Percentiles rank a stretch among this genome's conserved stretches.
Conservation (phyloP, 1,139 yeast genomes). For the Scheffersomyces cryptocercus region DNA sequence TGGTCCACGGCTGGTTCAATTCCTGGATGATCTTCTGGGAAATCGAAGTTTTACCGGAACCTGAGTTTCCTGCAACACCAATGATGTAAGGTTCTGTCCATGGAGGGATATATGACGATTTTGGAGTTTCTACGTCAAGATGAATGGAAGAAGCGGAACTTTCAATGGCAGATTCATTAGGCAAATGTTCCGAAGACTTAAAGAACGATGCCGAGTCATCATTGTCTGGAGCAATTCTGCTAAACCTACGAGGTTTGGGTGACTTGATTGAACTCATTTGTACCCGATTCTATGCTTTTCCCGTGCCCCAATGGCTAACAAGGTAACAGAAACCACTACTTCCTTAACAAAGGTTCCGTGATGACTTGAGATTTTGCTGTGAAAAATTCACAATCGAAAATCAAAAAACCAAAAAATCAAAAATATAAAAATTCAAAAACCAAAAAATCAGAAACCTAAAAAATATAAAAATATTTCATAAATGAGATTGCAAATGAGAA, state of each 20-base stretch:
- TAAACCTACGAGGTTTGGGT: conserved; percentile 5
- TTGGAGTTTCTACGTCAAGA: conserved; percentile 1
- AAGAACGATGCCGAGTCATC: conserved; percentile 20
- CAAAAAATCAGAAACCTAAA: neutral
- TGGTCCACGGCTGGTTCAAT: conserved; percentile 93
- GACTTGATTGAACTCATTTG: neutral
- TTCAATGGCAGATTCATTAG: neutral
- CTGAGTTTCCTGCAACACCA: conserved; percentile 93
- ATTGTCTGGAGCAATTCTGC: conserved; percentile 25
- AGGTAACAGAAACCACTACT: too few relatives aligned
- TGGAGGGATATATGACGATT: conserved; percentile 69
- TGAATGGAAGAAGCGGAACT: neutral
- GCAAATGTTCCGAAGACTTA: conserved; percentile 1
- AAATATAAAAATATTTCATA: neutral
- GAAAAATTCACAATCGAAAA: too few relatives aligned
- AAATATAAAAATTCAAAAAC: neutral
- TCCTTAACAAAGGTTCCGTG: too few relatives aligned
- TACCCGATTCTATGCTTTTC: too few relatives aligned
- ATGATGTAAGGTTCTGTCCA: conserved; percentile 96
- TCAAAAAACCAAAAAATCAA: neutral
- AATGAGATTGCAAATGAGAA: neutral
- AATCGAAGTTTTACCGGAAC: conserved; percentile 93
- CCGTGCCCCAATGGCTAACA: too few relatives aligned
- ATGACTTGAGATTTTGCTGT: too few relatives aligned
- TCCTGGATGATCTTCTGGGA: conserved; percentile 80